Base-by-base conservation (phyloP, 306 rosid species). In the Malus sylvestris region DNA sequence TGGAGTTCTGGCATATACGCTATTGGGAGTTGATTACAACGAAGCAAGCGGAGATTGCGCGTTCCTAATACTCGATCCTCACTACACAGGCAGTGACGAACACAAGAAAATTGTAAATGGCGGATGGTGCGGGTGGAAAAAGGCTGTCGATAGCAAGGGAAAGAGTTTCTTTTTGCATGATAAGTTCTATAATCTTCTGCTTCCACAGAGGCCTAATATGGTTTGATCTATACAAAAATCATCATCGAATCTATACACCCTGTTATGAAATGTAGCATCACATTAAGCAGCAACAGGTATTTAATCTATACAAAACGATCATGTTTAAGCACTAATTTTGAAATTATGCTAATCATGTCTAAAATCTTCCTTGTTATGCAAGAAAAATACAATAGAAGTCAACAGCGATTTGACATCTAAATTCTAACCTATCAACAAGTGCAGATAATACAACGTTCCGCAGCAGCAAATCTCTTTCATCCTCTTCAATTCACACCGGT, bases 51-150 rank as follows among this genome's bases (percentile, higher is more conserved):
- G 98, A 75, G 98, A 95, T 80, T 90, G 96, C 19, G 98, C 96
- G 0, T 95, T 92, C 81, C 89, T 95, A 69, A 95, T 92, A 61
- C 96, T 95, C 30, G 98, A 95, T 90, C 98, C 98, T 38, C 98
- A 95, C 83, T 95, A 92, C 65, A 92, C 98, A 0, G 98, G 98
- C 49, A 68, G 74, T 6, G 98, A 95, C 42, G 97, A 95, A 42
- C 73, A 75, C 81, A 95, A 90, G 87, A 95, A 95, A 76, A 89
- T 95, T 70, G 80, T 84, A 33, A 89, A 79, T 19, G 97, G 96
- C 5, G 97, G 98, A 38, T 95, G 98, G 98, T 90, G 96, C 84
- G 97, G 93, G 25, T 95, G 98, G 98, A 95, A 95, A 83, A 92
- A 92, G 78, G 88, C 98, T 25, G 97, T 95, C 14, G 97, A 95